Evolutionary conservation across 2,329 filamentous ascomycete species (phyloP), one percentile per base, ranked within the genome.

Genomic region (Emmonsiellopsis sp.): DNA sequence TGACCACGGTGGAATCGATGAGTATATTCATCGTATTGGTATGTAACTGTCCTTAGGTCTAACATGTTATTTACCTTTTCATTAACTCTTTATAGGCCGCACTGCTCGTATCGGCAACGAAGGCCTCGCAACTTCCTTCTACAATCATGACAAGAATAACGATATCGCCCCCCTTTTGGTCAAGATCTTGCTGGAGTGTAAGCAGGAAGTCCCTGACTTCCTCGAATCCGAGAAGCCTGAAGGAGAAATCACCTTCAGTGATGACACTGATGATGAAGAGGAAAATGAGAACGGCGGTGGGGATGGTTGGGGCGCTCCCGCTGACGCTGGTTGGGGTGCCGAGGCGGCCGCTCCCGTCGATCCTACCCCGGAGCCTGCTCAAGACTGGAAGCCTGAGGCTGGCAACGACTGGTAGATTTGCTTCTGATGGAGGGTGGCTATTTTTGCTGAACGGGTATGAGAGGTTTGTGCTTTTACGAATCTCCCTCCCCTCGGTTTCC

Each of bases 21-120:
- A 97, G 67, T 98, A 97, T 62, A 84, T 87, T 31, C 93, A 98
- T 65, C 88, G 93, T 10, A 97, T 97, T 65, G 93, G 87, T 88
- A 81, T 71, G 77, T 6, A 39, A 42, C 13, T 32, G 13, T 36
- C 11, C 44, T 17, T 53, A 21, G 27, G 27, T 7, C 31, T 14
- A 21, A 42, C 37, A 21, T 27, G 7, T 49, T 31, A 44, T 49
- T 17, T 49, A 21, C n/a, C 11, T 14, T 21, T 6, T 36, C n/a
- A 11, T 14, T 27, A 9, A 39, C 36, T 51, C 33, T 17, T 40
- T 1, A 50, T 56, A 89, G 86, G 93, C 57, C 91, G 93, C 56
- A 98, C 93, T 60, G 93, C 88, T 52, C 88, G 93, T 51, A 96
- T 96, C 64, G 93, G 93, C 2, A 87, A 95, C 60, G 78, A 80